Percentiles rank a stretch among this genome's conserved stretches.
phyloP scores from a whole-genome alignment of 257 asterid species.

The Solanum pennellii region DNA sequence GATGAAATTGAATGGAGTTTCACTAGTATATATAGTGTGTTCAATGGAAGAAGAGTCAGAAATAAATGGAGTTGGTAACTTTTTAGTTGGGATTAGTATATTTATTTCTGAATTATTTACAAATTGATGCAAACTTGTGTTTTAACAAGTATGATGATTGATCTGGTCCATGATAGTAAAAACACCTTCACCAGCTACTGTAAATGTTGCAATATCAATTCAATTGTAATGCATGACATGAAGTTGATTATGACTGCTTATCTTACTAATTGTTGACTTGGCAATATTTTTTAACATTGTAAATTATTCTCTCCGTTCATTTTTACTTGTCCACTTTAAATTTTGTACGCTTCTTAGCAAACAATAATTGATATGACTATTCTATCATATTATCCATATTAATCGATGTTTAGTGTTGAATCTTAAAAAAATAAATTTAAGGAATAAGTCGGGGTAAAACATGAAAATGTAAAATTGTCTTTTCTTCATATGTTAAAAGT shows the following conservation, averaged over 20 bases:
- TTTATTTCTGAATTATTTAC: background rate
- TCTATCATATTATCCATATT: too few relatives aligned
- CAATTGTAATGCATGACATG: background rate
- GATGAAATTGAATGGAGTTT: slow-evolving; percentile 10
- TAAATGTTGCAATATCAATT: background rate
- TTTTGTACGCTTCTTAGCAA: too few relatives aligned
- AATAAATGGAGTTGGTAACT: slow-evolving; percentile 44
- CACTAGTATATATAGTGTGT: slow-evolving; percentile 27
- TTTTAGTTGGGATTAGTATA: slow-evolving; percentile 16
- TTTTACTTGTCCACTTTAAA: too few relatives aligned
- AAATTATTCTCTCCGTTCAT: background rate
- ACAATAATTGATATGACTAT: too few relatives aligned
- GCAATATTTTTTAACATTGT: background rate
- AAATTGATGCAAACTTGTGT: slow-evolving; percentile 2
- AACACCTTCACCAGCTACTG: background rate
- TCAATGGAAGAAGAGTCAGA: background rate
- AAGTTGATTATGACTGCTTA: background rate
- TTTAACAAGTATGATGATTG: background rate
- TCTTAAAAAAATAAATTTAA: too few relatives aligned
- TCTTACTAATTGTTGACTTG: background rate
- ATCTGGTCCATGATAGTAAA: background rate
- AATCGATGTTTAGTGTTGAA: too few relatives aligned
- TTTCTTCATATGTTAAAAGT: too few relatives aligned
- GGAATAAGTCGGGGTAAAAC: too few relatives aligned
- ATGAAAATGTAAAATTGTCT: too few relatives aligned